Base-by-base conservation (phyloP, 2,329 filamentous ascomycete genomes). In the Rutstroemia sp. region DNA sequence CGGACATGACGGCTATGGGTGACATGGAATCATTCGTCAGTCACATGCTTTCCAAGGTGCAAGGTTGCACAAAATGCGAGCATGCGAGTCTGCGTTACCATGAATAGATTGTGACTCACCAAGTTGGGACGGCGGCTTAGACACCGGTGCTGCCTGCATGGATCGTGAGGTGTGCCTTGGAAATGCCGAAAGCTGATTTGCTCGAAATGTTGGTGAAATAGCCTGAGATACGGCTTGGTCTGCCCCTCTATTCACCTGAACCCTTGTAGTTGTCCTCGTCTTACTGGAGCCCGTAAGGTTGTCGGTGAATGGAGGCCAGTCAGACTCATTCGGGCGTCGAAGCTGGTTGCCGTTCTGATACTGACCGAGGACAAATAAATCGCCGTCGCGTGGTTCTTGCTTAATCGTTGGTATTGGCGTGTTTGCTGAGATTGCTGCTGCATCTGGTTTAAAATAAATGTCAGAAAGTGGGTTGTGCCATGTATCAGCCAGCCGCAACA, bases 61-160 rank as follows among this genome's bases (percentile, higher is more conserved):
- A 34, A 34, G 30, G 10, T 34, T 34, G 30, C 27, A 27, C 25
- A 8, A 27, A 6, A 27, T 27, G 25, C 25, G 25, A 27, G 25
- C 25, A 27, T 27, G 25, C 25, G 25, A 34, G 30, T 42, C 19
- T 42, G 39, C 9, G 16, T 42, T 42, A 19, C 39, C 39, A 42
- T 10, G 39, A 42, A 42, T 42, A 42, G 39, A 54, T 54, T 44
- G 46, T 55, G 52, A 55, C 52, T 55, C 52, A 55, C 52, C 25
- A 50, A 38, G 52, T n/a, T 42, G 30, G 23, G 38, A 42, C 21
- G 45, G 49, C 52, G 52, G 52, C 46, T 41, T 42, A 55, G 52
- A 23, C 42, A 46, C 45, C 34, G 49, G 45, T 44, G n/a, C 8
- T 37, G 39, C 30, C 27, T 42, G 19, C 49, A 23, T 37, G 49